Evolutionary conservation across 345 rosid species (phyloP).

Genomic region (Murraya paniculata): DNA sequence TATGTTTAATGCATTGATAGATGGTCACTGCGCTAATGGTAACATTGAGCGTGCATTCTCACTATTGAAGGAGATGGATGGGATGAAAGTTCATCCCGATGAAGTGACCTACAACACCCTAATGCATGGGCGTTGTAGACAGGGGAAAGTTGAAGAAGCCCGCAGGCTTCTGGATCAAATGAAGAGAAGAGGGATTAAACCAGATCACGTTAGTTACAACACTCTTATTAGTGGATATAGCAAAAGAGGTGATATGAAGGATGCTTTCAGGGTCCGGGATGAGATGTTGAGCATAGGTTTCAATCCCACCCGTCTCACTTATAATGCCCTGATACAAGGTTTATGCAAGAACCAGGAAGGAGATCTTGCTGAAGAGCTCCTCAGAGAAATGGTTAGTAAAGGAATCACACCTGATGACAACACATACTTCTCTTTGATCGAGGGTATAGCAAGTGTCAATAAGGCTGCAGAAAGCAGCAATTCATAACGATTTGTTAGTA

Average conservation of each 20-base stretch:
- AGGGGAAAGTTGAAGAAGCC: constrained; percentile 87
- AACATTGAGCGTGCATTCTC: constrained; percentile 64
- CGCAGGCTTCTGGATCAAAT: constrained; percentile 74
- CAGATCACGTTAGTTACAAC: constrained; percentile 80
- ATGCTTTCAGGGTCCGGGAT: constrained; percentile 70
- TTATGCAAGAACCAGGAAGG: constrained; percentile 73
- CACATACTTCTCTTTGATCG: constrained; percentile 65
- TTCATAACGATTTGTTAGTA: not conserved
- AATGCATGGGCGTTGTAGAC: constrained; percentile 78
- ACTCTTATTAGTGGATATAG: constrained; percentile 88
- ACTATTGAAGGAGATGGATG: constrained; percentile 70
- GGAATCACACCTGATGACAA: constrained; percentile 84
- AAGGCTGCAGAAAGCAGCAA: constrained; percentile 9
- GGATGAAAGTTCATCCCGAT: constrained; percentile 62
- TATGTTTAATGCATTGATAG: constrained; percentile 76
- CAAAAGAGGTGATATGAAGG: constrained; percentile 74
- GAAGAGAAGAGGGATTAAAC: constrained; percentile 78
- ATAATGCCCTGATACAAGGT: constrained; percentile 81
- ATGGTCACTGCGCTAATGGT: constrained; percentile 71
- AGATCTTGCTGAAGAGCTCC: constrained; percentile 65
- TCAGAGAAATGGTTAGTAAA: constrained; percentile 75
- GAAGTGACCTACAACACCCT: constrained; percentile 88
- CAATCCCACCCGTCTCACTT: constrained; percentile 78
- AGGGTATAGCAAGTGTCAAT: constrained; percentile 44
- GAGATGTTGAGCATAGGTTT: constrained; percentile 89